Evolutionary conservation across 2,329 filamentous ascomycete species (phyloP).

Genomic region (Aspergillus sp.): DNA sequence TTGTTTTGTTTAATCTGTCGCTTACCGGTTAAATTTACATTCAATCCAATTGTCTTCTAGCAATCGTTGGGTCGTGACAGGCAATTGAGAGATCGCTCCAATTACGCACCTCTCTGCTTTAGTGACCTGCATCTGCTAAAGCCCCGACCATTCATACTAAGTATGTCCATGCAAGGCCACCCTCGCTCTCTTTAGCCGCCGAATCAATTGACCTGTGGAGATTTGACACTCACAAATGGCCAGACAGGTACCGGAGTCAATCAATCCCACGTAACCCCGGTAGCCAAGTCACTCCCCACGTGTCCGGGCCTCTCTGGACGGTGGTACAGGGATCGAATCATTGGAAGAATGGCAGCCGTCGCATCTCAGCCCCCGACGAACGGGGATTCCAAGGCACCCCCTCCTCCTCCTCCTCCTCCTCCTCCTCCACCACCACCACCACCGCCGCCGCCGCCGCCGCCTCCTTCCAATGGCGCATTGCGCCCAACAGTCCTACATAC

Average conservation of each 20-base stretch:
- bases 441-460: conserved; percentile 1
- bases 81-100: not conserved
- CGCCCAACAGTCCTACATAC: conserved; percentile 20
- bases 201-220: not conserved
- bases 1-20: not conserved
- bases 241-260: not conserved
- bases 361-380: conserved; percentile 10
- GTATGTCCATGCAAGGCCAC: not conserved
- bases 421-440: not conserved
- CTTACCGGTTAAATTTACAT: not conserved
- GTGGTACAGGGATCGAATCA: not conserved
- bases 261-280: not conserved
- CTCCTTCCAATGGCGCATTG: conserved; percentile 17
- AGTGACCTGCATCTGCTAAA: too few relatives aligned
- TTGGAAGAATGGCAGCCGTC: conserved; percentile 17
- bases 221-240: not conserved
- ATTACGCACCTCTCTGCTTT: not conserved
- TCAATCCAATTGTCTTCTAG: not conserved
- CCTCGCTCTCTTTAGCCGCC: too few relatives aligned
- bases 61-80: not conserved
- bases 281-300: not conserved
- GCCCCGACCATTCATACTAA: not conserved
- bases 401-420: conserved; percentile 11
- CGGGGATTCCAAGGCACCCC: conserved; percentile 10
- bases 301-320: not conserved